A percentile compares a stretch with the other conserved stretches of the same genome.
Conservation (phyloP, 192 early-diverging fungal genomes). For the Coemansia sp. region DNA sequence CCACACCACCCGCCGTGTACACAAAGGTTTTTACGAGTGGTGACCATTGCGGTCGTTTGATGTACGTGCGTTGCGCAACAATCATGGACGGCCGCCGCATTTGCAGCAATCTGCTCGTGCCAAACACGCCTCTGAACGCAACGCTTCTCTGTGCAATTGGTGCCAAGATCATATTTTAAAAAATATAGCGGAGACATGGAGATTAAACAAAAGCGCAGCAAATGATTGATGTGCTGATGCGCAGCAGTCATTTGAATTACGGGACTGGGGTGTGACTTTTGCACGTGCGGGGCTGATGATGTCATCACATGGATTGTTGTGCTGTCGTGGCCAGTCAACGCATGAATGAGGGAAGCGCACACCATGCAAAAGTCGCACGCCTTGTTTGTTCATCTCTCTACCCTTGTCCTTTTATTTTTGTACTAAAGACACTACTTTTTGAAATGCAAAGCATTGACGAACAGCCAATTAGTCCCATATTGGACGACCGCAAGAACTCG, state of each 20-base stretch:
- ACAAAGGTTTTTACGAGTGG: conserved; percentile 26
- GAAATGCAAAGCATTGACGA: conserved; percentile 3
- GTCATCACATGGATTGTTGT: neutral
- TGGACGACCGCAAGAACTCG: conserved; percentile 11
- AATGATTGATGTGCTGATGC: neutral
- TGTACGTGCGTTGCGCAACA: neutral
- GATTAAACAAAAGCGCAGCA: neutral
- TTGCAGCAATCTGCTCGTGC: neutral
- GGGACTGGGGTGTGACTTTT: neutral
- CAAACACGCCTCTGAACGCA: neutral
- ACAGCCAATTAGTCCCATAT: conserved; percentile 6
- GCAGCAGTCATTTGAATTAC: neutral
- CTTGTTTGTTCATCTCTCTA: neutral
- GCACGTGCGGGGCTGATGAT: conserved; percentile 1
- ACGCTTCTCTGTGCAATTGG: neutral
- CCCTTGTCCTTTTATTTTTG: neutral
- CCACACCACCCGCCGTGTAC: conserved; percentile 33
- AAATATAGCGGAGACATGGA: neutral
- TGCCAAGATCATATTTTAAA: neutral
- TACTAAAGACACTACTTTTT: neutral
- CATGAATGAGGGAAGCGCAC: neutral
- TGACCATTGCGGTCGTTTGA: conserved; percentile 2
- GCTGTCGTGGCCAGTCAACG: neutral
- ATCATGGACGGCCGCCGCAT: neutral
- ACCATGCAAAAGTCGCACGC: neutral